A percentile compares a stretch with the other conserved stretches of the same genome.
Conservation (phyloP, 2,329 filamentous ascomycete genomes). For the Fusarium citri region DNA sequence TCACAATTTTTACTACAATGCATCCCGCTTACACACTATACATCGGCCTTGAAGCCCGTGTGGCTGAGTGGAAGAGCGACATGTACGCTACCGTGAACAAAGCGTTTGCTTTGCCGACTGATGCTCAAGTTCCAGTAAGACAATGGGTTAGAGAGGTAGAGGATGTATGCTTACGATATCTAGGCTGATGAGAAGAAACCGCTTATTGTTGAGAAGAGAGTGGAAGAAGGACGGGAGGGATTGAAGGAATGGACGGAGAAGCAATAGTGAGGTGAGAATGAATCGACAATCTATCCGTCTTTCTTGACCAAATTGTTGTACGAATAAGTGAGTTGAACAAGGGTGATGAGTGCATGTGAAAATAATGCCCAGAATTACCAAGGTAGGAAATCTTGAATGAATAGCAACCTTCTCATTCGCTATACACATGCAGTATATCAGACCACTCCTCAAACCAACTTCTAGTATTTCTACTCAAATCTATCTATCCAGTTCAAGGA, state of each 20-base stretch:
- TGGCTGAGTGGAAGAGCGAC: slow-evolving; percentile 11
- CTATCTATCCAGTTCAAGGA: neutral
- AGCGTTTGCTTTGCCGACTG: neutral
- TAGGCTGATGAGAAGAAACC: slow-evolving; percentile 22
- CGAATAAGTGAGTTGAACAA: neutral
- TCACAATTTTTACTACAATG: neutral
- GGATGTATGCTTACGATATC: neutral
- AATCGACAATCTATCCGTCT: neutral
- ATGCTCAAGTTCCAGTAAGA: neutral
- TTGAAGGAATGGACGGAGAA: neutral
- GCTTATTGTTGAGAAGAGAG: neutral
- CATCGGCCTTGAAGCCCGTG: slow-evolving; percentile 7
- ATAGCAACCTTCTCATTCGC: neutral
- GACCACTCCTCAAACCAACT: neutral
- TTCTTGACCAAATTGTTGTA: no score
- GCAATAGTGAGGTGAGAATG: neutral
- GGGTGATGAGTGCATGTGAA: no score
- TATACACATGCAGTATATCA: neutral
- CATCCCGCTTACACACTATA: slow-evolving; percentile 32
- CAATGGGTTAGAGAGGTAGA: rapidly evolving
- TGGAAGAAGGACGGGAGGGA: slow-evolving; percentile 13
- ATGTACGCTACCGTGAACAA: slow-evolving; percentile 4
- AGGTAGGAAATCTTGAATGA: neutral
- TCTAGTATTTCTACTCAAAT: no score
- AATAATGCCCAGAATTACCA: neutral